These are phyloP conservation scores for Leccinum sublutescens DNA, from an alignment of 768 basidiomycete species.

Conservation along the genomic window DNA sequence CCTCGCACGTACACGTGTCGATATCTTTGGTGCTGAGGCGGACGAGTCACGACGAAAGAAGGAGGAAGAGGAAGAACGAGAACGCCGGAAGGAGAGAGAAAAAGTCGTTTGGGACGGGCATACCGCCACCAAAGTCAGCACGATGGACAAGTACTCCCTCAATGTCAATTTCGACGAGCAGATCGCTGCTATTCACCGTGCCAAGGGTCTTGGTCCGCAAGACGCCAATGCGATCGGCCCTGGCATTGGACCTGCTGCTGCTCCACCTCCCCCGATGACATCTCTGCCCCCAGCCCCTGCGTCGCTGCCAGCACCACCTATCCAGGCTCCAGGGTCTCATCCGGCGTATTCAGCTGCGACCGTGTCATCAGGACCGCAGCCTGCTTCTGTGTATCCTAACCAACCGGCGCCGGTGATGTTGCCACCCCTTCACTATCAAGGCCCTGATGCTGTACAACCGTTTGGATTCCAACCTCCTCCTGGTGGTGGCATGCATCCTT, in stretches of 20 bases:
- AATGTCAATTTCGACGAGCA: constrained; percentile 97
- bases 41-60: constrained; percentile 87
- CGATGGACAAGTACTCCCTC: constrained; percentile 89
- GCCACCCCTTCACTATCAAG: constrained; percentile 83
- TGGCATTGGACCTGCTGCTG: constrained; percentile 81
- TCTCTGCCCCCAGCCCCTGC: constrained; percentile 66
- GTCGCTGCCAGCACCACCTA: constrained; percentile 70
- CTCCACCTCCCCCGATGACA: constrained; percentile 59
- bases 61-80: constrained; percentile 84
- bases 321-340: constrained; percentile 42
- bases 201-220: constrained; percentile 86
- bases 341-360: constrained; percentile 78
- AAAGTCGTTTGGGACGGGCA: constrained; percentile 99
- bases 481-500: constrained; percentile 68
- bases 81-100: constrained; percentile 83
- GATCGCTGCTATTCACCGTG: constrained; percentile 93
- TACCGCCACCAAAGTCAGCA: constrained; percentile 89
- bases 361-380: constrained; percentile 89
- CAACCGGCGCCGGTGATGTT: constrained; percentile 73
- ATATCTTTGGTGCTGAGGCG: constrained; percentile 93
- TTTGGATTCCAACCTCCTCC: constrained; percentile 75
- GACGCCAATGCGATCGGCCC: constrained; percentile 81
- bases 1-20: constrained; percentile 92
- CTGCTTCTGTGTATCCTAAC: constrained; percentile 65
- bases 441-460: constrained; percentile 69